Evolutionary conservation across 352 stramenopile species (phyloP), one percentile per base, ranked within the genome.

Genomic region (Phytopythium cucurbitacearum): DNA sequence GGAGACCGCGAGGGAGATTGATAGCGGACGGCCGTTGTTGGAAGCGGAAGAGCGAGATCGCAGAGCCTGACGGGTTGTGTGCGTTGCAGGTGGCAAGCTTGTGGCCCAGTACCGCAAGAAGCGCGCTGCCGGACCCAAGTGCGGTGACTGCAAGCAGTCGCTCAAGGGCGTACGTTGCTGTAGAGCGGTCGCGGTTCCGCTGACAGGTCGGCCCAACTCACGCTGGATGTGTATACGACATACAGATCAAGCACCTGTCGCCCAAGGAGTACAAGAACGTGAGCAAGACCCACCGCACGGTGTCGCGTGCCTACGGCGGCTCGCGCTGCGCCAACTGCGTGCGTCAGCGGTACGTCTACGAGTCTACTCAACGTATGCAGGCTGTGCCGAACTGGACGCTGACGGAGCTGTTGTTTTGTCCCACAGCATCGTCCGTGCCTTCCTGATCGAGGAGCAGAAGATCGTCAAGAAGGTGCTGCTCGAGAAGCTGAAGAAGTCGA

Each of bases 401-500:
- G 13, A 40, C 47, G 4, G 35, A 12, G n/a, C 9, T 48, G 15
- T 42, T 35, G 16, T 42, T 60, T 60, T 82, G 83, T 28, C 21
- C 21, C 21, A 28, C 21, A 28, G 21, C 57, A 98, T 99, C 71
- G 84, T 99, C 40, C 87, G 97, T 71, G 97, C 97, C 40, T 99
- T 99, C 78, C 76, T 99, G 51, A 97, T 99, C 77, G 97, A 99
- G 79, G 97, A 99, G 83, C 96, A 99, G 74, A 99, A 99, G 94
- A 98, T 98, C 66, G 96, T 99, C 44, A 99, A 99, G 96, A 98
- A 98, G 82, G 88, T 99, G 53, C 85, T 99, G 57, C 76, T 93
- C 42, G 94, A 99, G 73, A 98, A 98, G 85, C 67, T 89, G 57
- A 87, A 85, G 67, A 89, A 91, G 73, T 68, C 47, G 61, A 91